phyloP scores from a whole-genome alignment of 768 basidiomycete species.

The Hortiboletus flavorubellus region DNA sequence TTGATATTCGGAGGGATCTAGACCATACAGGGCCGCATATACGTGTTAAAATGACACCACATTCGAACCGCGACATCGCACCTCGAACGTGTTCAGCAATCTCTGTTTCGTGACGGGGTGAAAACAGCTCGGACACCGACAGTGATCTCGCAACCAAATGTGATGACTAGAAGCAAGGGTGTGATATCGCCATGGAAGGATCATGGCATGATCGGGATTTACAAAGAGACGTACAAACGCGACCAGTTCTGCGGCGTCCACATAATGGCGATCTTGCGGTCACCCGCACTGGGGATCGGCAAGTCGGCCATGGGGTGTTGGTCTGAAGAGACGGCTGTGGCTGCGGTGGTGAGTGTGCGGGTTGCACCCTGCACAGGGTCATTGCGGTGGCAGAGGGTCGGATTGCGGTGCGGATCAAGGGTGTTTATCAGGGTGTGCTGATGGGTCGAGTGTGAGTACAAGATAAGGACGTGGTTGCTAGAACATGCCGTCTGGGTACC shows the following conservation, averaged over 20 bases:
- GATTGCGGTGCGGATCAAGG: neutral
- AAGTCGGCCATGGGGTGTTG: slow-evolving; percentile 30
- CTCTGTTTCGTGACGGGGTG: slow-evolving; percentile 88
- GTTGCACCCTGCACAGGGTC: neutral
- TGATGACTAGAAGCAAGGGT: slow-evolving; percentile 62
- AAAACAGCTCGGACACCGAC: slow-evolving; percentile 82
- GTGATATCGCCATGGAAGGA: neutral
- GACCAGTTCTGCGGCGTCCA: slow-evolving; percentile 76
- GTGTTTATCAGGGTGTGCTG: neutral
- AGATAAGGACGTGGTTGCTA: neutral
- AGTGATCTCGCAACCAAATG: slow-evolving; percentile 91
- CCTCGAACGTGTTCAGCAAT: slow-evolving; percentile 83
- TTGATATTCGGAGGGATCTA: slow-evolving; percentile 77
- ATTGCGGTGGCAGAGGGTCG: neutral
- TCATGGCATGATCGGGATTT: neutral
- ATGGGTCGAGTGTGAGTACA: neutral
- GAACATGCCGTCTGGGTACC: neutral
- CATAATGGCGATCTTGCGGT: slow-evolving; percentile 59
- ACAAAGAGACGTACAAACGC: slow-evolving; percentile 57
- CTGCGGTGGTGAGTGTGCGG: slow-evolving; percentile 2
- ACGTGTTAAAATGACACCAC: neutral
- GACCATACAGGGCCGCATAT: slow-evolving; percentile 6
- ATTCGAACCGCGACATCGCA: slow-evolving; percentile 26
- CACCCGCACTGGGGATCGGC: slow-evolving; percentile 55
- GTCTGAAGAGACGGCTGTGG: slow-evolving; percentile 22